Percentiles rank a stretch among this genome's conserved stretches.
These are phyloP conservation scores for Mortierella polycephala DNA, from an alignment of 371 early-diverging fungal species.

Conservation along the genomic window DNA sequence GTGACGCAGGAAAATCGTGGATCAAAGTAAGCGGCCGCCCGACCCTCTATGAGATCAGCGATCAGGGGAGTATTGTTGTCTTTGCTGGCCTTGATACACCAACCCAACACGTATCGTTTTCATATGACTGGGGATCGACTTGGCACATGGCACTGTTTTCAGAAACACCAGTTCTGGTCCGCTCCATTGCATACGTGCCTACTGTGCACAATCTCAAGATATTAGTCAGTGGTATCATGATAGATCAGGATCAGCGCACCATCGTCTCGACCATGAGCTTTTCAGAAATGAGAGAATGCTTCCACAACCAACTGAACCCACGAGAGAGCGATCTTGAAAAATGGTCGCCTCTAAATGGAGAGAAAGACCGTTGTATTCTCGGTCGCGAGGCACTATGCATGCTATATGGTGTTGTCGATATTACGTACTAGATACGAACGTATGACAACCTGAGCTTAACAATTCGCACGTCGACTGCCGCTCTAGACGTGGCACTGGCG, in stretches of 20 bases:
- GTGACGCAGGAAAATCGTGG: constrained; percentile 90
- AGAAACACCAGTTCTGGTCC: constrained; percentile 58
- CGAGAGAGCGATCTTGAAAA: constrained; percentile 80
- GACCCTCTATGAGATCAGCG: constrained; percentile 82
- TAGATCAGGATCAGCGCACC: constrained; percentile 10
- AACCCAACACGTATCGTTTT: constrained; percentile 70
- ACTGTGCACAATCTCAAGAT: constrained; percentile 67
- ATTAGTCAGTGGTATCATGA: constrained; percentile 60
- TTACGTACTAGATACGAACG: no score
- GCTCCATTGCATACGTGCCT: constrained; percentile 66
- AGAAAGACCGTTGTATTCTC: constrained; percentile 57
- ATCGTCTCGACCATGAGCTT: constrained; percentile 41
- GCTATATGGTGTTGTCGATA: no score
- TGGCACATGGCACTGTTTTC: constrained; percentile 69
- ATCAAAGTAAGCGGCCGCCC: constrained; percentile 64
- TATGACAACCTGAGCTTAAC: no score
- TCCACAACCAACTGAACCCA: constrained; percentile 58
- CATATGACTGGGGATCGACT: constrained; percentile 58
- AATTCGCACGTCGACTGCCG: no score
- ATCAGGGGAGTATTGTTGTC: constrained; percentile 80
- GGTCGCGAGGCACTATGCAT: constrained; percentile 62
- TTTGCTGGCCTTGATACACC: constrained; percentile 76
- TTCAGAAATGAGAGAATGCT: constrained; percentile 27
- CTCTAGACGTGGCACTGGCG: constrained; percentile 72
- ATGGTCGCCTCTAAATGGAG: constrained; percentile 70